Evolutionary conservation across 257 asterid genomes (phyloP), one percentile per base, ranked within the genome.

Genomic region (Solanum infundibuliforme): DNA sequence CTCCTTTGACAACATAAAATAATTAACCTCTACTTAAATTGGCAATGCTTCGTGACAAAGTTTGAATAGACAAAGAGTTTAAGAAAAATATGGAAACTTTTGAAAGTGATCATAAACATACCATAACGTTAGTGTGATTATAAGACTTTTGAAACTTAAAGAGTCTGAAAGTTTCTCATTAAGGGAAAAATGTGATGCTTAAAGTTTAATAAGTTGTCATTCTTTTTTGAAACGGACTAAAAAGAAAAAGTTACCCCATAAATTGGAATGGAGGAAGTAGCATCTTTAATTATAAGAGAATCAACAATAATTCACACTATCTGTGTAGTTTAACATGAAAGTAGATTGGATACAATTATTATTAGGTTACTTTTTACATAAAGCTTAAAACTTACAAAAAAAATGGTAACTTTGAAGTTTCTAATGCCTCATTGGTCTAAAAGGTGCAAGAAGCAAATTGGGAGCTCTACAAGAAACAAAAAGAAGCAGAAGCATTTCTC

Each of bases 361-460:
- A 75, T n/a, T 12, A 74, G 8, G 83, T 27, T 68, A 76, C 3
- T 38, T 38, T 71, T 32, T 18, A 41, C 23, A 38, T 76, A 12
- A 38, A 23, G 13, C 55, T 23, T 35, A 23, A 36, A 21, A 55
- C 76, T 14, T 7, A 11, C n/a, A 36, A 4, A 76, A 77, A 77
- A 25, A 3, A 3, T 5, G 9, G 3, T 2, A 8, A 79, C 27
- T 43, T 8, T 43, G 85, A 79, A 79, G 85, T 5, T 81, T 81
- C 85, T 81, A 81, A 81, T 81, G 69, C 43, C 31, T 81, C 41
- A 16, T 48, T 48, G 39, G 34, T 81, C 43, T 46, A 10, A 32
- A 60, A 92, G 95, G 93, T 94, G n/a, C 94, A 94, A 90, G 94
- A 93, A 60, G 96, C 96, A 12, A 94, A 94, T 20, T 93, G 95